A percentile compares a stretch with the other conserved stretches of the same genome.
phyloP scores from a whole-genome alignment of 176 grass and related monocot genomes.

The Musa itinerans region DNA sequence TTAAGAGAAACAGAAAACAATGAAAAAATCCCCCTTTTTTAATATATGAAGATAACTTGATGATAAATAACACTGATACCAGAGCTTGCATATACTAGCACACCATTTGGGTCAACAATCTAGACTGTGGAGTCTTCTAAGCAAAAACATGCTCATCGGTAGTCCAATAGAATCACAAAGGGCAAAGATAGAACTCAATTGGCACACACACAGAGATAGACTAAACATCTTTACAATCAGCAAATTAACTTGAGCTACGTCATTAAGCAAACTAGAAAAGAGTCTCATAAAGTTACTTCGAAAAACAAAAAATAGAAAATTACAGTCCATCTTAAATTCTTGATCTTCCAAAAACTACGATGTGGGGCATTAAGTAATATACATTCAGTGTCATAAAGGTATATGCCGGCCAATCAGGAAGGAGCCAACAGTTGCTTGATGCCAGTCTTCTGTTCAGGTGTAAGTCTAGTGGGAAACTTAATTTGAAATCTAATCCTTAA shows the following conservation, averaged over 20 bases:
- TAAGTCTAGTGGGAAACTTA: constrained; percentile 42
- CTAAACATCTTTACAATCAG: background rate
- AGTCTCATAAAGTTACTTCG: background rate
- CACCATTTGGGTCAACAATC: too few relatives aligned
- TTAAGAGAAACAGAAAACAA: too few relatives aligned
- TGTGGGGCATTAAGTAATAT: background rate
- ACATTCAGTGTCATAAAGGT: background rate
- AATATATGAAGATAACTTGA: too few relatives aligned
- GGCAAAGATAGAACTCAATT: background rate
- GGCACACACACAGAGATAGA: background rate
- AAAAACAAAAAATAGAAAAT: background rate
- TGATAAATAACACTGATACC: too few relatives aligned
- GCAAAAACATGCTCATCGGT: background rate
- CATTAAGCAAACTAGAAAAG: background rate
- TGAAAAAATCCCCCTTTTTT: too few relatives aligned
- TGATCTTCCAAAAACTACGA: background rate
- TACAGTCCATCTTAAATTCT: background rate
- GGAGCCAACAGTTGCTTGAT: constrained; percentile 36
- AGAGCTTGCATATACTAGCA: too few relatives aligned
- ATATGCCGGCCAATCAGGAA: constrained; percentile 19
- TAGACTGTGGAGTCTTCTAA: background rate
- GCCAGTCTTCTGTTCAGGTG: constrained; percentile 53
- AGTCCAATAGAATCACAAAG: background rate
- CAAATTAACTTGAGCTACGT: background rate
- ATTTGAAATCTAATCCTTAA: constrained; percentile 64